Conservation (phyloP, 2,329 filamentous ascomycete genomes). For the Metarhizium robertsii region DNA sequence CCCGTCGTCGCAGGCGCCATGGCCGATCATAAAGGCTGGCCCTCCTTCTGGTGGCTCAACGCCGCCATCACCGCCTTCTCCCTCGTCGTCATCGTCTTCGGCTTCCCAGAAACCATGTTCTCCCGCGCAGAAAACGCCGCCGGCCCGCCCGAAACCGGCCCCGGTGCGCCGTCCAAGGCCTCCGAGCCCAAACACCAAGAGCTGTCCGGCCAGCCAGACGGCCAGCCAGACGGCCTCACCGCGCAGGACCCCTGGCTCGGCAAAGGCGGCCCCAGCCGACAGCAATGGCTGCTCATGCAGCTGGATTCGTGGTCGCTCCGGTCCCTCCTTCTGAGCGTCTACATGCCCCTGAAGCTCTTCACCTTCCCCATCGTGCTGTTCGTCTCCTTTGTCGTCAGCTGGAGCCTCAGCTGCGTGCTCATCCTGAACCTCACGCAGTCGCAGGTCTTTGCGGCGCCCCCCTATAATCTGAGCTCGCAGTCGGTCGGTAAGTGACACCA, state of each 20-base stretch:
- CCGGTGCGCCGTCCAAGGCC: no score
- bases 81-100: background rate
- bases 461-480: background rate
- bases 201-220: no score
- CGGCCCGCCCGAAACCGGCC: background rate
- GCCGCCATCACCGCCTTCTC: background rate
- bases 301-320: no score
- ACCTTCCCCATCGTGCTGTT: background rate
- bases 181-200: no score
- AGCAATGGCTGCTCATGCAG: background rate
- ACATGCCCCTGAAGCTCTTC: background rate
- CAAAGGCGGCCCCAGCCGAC: no score
- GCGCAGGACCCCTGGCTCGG: no score
- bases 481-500: background rate
- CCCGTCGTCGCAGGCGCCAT: background rate
- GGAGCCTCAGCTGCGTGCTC: background rate
- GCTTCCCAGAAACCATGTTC: background rate
- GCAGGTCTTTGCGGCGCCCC: background rate
- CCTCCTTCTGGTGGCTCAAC: background rate
- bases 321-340: background rate
- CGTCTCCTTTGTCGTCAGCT: background rate
- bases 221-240: no score
- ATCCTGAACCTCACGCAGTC: background rate
- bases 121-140: background rate
- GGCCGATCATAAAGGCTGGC: background rate